phyloP scores from a whole-genome alignment of 2,329 filamentous ascomycete species.

The Sclerotinia sclerotiorum region DNA sequence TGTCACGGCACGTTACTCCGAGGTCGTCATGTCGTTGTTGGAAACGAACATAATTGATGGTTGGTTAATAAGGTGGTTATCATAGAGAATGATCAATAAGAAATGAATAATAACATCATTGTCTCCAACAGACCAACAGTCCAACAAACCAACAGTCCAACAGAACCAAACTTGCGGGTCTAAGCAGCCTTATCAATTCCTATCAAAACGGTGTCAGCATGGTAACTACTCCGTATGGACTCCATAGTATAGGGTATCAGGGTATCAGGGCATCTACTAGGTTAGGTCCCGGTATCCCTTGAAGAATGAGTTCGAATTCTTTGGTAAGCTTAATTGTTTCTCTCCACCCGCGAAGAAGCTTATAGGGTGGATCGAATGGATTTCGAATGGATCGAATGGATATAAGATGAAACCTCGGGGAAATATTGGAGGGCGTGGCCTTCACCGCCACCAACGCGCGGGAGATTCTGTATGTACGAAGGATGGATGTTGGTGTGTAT shows the following conservation, averaged over 20 bases:
- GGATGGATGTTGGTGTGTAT: too few species aligned
- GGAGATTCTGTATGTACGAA: too few species aligned
- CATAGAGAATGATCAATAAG: too few species aligned
- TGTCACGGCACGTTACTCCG: too few species aligned
- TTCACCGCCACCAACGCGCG: slow-evolving; percentile 4
- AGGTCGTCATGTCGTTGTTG: too few species aligned
- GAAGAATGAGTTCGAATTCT: too few species aligned
- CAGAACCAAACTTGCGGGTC: slow-evolving; percentile 8
- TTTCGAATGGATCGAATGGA: neutral
- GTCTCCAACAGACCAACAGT: neutral
- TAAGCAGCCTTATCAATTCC: slow-evolving; percentile 7
- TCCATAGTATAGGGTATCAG: too few species aligned
- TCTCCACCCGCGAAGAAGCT: neutral
- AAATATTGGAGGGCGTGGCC: neutral
- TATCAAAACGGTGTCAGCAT: neutral
- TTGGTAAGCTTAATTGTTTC: neutral
- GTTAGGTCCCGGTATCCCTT: too few species aligned
- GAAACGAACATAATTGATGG: too few species aligned
- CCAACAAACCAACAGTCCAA: neutral
- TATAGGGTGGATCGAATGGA: neutral
- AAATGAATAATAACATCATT: too few species aligned
- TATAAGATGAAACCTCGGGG: slow-evolving; percentile 2
- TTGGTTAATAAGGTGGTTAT: too few species aligned
- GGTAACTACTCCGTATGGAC: neutral
- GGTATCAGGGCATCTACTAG: too few species aligned